A percentile compares a stretch with the other conserved stretches of the same genome.
Conservation (phyloP, 2,329 filamentous ascomycete genomes). For the Fusarium humuli region DNA sequence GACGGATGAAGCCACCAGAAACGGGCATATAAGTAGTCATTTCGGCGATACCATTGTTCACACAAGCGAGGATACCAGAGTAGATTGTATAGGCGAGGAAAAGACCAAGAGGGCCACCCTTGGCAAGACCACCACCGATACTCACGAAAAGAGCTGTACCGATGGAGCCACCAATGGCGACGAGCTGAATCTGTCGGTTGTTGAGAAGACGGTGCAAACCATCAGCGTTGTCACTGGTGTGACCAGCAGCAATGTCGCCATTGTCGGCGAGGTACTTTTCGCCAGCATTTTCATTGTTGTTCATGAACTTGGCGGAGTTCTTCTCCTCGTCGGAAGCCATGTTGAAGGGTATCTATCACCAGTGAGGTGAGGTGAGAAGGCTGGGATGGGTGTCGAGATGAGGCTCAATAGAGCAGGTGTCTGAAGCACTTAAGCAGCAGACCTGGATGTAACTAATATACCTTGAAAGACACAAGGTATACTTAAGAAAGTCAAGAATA, state of each 20-base stretch:
- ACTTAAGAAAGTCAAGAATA: slow-evolving; percentile 16
- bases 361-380: background rate
- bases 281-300: slow-evolving; percentile 35
- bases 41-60: slow-evolving; percentile 75
- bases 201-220: slow-evolving; percentile 61
- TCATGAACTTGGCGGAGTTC: slow-evolving; percentile 46
- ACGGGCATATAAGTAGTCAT: slow-evolving; percentile 74
- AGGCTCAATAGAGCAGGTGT: slow-evolving; percentile 34
- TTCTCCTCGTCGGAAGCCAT: slow-evolving; percentile 46
- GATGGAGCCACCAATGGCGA: slow-evolving; percentile 69
- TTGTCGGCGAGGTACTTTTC: slow-evolving; percentile 40
- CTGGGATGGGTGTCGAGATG: slow-evolving; percentile 7
- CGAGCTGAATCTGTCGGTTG: slow-evolving; percentile 68
- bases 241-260: slow-evolving; percentile 42
- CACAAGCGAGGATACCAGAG: slow-evolving; percentile 65
- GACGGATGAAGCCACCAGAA: slow-evolving; percentile 71
- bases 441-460: slow-evolving; percentile 18
- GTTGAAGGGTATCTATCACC: slow-evolving; percentile 30
- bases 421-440: slow-evolving; percentile 44
- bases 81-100: slow-evolving; percentile 71
- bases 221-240: slow-evolving; percentile 51
- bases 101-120: slow-evolving; percentile 61
- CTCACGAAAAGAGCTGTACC: slow-evolving; percentile 70
- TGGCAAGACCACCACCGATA: slow-evolving; percentile 66
- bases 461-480: slow-evolving; percentile 21